Evolutionary conservation across 2,329 filamentous ascomycete genomes (phyloP).

Genomic region (Colletotrichum falcatum): DNA sequence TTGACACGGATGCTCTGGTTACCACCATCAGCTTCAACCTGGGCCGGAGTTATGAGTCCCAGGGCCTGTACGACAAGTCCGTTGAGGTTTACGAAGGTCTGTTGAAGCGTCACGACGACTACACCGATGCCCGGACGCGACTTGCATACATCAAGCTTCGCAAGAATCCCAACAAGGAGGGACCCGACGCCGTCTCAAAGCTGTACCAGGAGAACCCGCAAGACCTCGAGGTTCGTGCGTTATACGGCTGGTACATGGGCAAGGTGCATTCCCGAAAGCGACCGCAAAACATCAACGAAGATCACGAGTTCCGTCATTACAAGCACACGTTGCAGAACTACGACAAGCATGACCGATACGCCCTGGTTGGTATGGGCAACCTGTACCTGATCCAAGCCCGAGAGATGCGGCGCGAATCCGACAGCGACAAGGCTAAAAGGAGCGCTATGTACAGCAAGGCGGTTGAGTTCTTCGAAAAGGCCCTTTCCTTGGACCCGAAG

Average conservation of each 20-base stretch:
- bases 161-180: constrained; percentile 84
- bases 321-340: constrained; percentile 95
- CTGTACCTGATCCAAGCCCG: constrained; percentile 86
- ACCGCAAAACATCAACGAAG: constrained; percentile 83
- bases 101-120: constrained; percentile 86
- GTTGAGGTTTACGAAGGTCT: constrained; percentile 90
- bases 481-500: constrained; percentile 90
- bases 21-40: constrained; percentile 98
- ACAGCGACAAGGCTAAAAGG: constrained; percentile 91
- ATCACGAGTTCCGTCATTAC: constrained; percentile 92
- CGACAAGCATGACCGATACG: constrained; percentile 98
- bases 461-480: constrained; percentile 99
- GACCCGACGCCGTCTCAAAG: constrained; percentile 85
- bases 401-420: constrained; percentile 93
- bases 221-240: constrained; percentile 90
- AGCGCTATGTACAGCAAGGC: constrained; percentile 89
- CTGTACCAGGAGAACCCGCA: constrained; percentile 85
- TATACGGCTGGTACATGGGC: constrained; percentile 96
- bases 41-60: constrained; percentile 90
- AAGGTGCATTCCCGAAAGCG: constrained; percentile 84
- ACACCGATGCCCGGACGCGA: constrained; percentile 90
- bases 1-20: constrained; percentile 90
- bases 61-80: constrained; percentile 83
- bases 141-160: constrained; percentile 91
- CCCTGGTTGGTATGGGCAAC: constrained; percentile 96